Evolutionary conservation across 2,329 filamentous ascomycete genomes (phyloP).

Genomic region (Penicillium frequentans): DNA sequence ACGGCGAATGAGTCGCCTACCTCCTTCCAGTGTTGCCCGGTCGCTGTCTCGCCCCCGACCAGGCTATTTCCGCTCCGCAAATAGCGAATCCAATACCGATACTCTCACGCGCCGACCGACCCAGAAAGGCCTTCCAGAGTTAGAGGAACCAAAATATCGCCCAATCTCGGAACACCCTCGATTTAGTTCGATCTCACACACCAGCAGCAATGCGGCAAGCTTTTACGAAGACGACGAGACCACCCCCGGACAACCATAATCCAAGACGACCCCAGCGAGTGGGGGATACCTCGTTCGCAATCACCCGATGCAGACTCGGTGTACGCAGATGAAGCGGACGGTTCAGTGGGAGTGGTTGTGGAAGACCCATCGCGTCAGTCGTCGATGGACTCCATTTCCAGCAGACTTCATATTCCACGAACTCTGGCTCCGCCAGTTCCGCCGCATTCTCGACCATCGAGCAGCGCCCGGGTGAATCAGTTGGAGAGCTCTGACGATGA

Average conservation of each 20-base stretch:
- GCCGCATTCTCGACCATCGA: conserved; percentile 41
- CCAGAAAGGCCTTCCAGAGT: conserved; percentile 35
- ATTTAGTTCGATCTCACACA: conserved; percentile 61
- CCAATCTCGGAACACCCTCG: conserved; percentile 74
- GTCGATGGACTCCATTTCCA: conserved; percentile 37
- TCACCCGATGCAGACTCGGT: conserved; percentile 33
- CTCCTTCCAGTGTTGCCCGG: conserved; percentile 78
- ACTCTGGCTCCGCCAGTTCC: conserved; percentile 49
- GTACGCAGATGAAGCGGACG: conserved; percentile 12
- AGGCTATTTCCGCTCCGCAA: conserved; percentile 77
- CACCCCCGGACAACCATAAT: conserved; percentile 24
- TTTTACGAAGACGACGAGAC: conserved; percentile 39
- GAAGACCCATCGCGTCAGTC: conserved; percentile 30
- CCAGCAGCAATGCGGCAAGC: conserved; percentile 31
- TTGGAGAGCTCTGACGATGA: conserved; percentile 69
- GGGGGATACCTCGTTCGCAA: conserved; percentile 30
- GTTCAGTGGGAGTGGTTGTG: conserved; percentile 20
- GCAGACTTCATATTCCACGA: conserved; percentile 38
- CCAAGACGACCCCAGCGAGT: conserved; percentile 15
- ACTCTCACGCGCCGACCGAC: conserved; percentile 41
- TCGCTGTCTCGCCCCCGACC: conserved; percentile 76
- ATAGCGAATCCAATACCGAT: conserved; percentile 49
- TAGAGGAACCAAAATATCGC: conserved; percentile 52
- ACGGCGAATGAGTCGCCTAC: conserved; percentile 78
- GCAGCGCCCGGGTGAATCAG: conserved; percentile 61